Evolutionary conservation across 2,329 filamentous ascomycete genomes (phyloP), one percentile per base, ranked within the genome.

Genomic region (Davidsoniella eucalypti): DNA sequence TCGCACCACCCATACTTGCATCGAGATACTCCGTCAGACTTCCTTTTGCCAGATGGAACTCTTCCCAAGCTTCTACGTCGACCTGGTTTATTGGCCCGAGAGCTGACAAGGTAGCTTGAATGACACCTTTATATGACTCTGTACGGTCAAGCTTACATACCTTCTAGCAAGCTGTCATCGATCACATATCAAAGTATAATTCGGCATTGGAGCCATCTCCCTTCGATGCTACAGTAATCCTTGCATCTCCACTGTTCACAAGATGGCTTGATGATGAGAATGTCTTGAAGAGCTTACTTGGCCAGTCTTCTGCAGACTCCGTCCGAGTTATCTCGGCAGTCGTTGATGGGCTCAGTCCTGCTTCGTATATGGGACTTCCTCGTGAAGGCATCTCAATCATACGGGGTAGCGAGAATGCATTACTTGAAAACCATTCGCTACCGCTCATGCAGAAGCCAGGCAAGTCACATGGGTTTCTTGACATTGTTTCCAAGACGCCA

Each of bases 291-390:
- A 48, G 44, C 9, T 45, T 59, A 14, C 43, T 59, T 40, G 44
- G 54, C 10, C 45, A 53, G 5, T 57, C 37, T 12, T 33, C 23
- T 25, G 44, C 37, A 12, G 50, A 53, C 4, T 57, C 64, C 21
- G 62, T 76, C 33, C 64, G 71, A 54, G 62, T 79, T 6, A 55
- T 81, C 12, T 65, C 66, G 21, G 78, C 71, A 10, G 70, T 77
- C 4, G 70, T 78, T 25, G 77, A 81, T 58, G 67, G 70, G 7
- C 61, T 82, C 29, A 61, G 67, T 18, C 66, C 68, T 7, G 56
- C 59, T 5, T 44, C 36, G 5, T 18, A 38, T 18, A 52, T 48
- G n/a, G 40, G 36, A 8, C n/a, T 37, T 44, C 45, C 26, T 40
- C 44, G 16, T 12, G 26, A 37, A 1, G 55, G 55, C 2, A 54